Conservation (phyloP, 169 alveolate species). For the Perkinsus olseni region DNA sequence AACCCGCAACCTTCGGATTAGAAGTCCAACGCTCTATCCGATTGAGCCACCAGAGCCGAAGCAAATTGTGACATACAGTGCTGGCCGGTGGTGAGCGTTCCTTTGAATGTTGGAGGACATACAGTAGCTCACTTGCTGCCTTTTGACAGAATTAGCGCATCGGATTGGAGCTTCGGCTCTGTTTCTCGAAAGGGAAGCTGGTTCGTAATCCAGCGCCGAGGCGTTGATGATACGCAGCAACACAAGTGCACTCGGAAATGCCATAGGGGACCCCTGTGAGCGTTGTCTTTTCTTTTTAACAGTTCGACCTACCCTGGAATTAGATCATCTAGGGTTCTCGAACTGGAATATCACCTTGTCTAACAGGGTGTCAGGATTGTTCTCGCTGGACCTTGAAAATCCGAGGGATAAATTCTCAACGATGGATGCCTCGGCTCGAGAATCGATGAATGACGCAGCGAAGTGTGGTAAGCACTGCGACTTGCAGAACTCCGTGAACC, state of each 20-base stretch:
- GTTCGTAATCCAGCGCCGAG: conserved; percentile 73
- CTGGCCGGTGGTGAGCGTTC: no score
- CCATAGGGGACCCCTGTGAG: conserved; percentile 69
- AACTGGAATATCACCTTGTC: no score
- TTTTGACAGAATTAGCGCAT: no score
- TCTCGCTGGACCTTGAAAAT: conserved; percentile 64
- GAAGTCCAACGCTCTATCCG: no score
- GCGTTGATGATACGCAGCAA: conserved; percentile 55
- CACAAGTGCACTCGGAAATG: conserved; percentile 71
- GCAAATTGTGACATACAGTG: no score
- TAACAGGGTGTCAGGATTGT: conserved; percentile 63
- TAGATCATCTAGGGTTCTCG: conserved; percentile 77
- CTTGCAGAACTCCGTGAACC: conserved; percentile 72
- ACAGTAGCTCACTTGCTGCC: no score
- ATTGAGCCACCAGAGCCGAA: no score
- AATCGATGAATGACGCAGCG: conserved; percentile 79
- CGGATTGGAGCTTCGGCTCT: conserved; percentile 23
- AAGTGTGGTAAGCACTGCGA: conserved; percentile 76
- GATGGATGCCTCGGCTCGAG: conserved; percentile 78
- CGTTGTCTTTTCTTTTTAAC: conserved; percentile 82
- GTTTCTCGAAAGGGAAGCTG: conserved; percentile 73
- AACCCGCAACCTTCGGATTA: no score
- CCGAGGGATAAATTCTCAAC: conserved; percentile 65
- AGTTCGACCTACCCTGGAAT: conserved; percentile 65
- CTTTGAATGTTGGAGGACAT: no score